Evolutionary conservation across 164 flowering plant genomes (phyloP).

Genomic region (Tinospora cordifolia): DNA sequence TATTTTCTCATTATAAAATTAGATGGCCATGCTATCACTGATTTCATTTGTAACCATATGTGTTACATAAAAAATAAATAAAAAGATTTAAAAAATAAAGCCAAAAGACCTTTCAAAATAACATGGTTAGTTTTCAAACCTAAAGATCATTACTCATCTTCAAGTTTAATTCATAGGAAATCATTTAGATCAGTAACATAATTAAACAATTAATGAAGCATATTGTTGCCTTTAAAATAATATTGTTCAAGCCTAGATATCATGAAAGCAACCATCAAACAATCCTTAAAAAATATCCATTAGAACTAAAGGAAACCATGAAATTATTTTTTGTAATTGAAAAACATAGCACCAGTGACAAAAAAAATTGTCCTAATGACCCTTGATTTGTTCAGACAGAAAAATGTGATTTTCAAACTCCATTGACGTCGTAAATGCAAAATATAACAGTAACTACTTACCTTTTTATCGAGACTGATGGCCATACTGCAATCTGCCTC

Average conservation of each 20-base stretch:
- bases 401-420: neutral
- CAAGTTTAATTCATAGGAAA: neutral
- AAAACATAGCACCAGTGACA: too few species aligned
- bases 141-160: neutral
- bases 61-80: too few species aligned
- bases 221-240: too few species aligned
- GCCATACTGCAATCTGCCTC: conserved; percentile 85
- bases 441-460: conserved; percentile 13
- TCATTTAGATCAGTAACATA: neutral
- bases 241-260: neutral
- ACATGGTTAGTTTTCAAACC: too few species aligned
- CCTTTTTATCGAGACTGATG: conserved; percentile 86
- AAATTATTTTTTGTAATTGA: neutral
- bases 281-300: neutral
- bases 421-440: neutral
- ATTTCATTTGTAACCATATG: too few species aligned
- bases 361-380: neutral
- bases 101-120: neutral
- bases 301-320: neutral
- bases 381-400: neutral
- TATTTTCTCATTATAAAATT: too few species aligned
- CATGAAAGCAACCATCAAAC: neutral
- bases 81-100: too few species aligned
- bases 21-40: too few species aligned
- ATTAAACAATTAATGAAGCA: neutral